Evolutionary conservation across 148 eudicot species (phyloP).

Genomic region (Fagopyrum homotropicum): DNA sequence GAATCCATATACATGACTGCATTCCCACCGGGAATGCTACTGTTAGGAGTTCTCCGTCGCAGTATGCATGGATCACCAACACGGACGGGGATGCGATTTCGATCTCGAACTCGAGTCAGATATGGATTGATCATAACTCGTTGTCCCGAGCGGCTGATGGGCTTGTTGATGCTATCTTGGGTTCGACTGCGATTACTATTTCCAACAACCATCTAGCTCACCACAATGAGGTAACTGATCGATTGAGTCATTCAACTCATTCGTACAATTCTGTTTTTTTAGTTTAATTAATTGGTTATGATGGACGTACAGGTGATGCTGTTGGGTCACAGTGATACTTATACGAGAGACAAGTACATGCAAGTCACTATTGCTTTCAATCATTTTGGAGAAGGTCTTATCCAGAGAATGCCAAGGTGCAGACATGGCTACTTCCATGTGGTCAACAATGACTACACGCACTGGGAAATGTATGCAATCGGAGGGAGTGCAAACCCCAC

Average conservation of each 20-base stretch:
- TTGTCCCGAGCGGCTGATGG: slow-evolving; percentile 24
- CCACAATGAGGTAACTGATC: slow-evolving; percentile 17
- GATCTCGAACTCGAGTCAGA: slow-evolving; percentile 10
- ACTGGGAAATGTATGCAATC: slow-evolving; percentile 65
- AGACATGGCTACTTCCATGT: slow-evolving; percentile 68
- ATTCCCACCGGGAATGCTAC: slow-evolving; percentile 19
- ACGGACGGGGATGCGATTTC: slow-evolving; percentile 31
- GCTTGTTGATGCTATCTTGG: slow-evolving; percentile 23
- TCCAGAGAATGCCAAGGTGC: slow-evolving; percentile 39
- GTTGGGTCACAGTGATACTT: slow-evolving; percentile 25
- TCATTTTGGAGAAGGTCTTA: slow-evolving; percentile 29
- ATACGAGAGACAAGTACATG: slow-evolving; percentile 22
- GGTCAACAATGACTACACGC: slow-evolving; percentile 65
- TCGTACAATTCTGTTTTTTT: no score
- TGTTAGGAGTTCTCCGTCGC: slow-evolving; percentile 23
- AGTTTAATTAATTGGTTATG: not conserved
- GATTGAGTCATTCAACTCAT: no score
- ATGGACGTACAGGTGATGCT: slow-evolving; percentile 19
- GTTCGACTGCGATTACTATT: slow-evolving; percentile 24
- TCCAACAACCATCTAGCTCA: slow-evolving; percentile 26
- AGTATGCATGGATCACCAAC: slow-evolving; percentile 17
- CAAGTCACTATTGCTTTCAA: slow-evolving; percentile 29
- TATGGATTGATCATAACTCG: slow-evolving; percentile 32
- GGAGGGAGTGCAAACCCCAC: slow-evolving; percentile 56
- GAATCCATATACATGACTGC: slow-evolving; percentile 33